phyloP scores from a whole-genome alignment of 192 early-diverging fungal genomes.

The Piromyces finnis region DNA sequence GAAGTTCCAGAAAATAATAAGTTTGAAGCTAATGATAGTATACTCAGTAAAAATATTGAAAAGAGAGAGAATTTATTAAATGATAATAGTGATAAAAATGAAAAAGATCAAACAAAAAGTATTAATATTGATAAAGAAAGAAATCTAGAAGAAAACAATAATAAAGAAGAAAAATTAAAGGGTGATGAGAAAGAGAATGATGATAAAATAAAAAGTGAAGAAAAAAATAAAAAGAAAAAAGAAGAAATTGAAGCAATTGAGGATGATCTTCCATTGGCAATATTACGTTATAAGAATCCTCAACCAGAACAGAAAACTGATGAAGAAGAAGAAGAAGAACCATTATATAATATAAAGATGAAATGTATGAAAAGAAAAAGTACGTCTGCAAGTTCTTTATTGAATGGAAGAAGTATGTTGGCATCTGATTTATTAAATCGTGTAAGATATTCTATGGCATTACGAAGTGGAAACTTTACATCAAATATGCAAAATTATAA shows the following conservation, averaged over 20 bases:
- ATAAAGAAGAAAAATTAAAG: background rate
- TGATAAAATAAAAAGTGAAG: too few species aligned
- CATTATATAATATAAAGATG: background rate
- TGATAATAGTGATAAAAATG: too few species aligned
- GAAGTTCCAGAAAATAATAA: too few species aligned
- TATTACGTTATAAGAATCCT: background rate
- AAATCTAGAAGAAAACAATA: background rate
- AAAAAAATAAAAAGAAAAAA: background rate
- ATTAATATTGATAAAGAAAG: too few species aligned
- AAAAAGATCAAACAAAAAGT: too few species aligned
- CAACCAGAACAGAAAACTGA: background rate
- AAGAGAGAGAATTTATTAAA: too few species aligned
- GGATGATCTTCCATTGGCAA: background rate
- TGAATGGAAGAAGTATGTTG: background rate
- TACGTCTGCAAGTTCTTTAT: background rate
- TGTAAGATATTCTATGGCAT: background rate
- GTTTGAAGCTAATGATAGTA: too few species aligned
- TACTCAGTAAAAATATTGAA: too few species aligned
- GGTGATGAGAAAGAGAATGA: background rate
- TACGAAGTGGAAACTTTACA: background rate
- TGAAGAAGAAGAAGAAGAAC: background rate
- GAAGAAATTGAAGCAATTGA: background rate
- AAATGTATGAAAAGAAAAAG: background rate
- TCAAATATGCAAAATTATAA: background rate
- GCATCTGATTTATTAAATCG: background rate